Conservation (phyloP, 805 yeast genomes). For the Kodamaea restingae region DNA sequence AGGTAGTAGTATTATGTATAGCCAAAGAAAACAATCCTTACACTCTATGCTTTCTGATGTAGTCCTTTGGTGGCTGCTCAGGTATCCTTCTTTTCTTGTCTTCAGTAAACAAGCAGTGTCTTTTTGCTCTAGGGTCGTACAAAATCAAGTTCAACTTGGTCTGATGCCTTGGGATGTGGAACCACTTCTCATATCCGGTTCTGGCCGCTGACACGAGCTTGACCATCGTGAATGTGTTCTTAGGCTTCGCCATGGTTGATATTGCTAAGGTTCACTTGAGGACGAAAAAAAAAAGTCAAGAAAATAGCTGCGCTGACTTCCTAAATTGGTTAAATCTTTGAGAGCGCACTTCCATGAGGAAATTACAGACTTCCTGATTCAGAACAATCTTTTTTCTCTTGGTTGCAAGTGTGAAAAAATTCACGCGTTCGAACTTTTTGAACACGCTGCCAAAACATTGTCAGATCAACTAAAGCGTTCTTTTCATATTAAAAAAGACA, state of each 20-base stretch:
- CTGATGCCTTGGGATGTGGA: conserved; percentile 76
- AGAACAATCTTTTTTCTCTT: conserved; percentile 1
- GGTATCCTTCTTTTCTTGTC: conserved; percentile 80
- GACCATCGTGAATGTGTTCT: conserved; percentile 75
- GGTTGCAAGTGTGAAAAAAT: background rate
- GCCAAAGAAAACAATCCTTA: conserved; percentile 1
- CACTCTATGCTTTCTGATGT: conserved; percentile 18
- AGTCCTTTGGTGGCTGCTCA: conserved; percentile 39
- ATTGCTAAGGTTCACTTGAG: background rate
- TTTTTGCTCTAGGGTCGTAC: conserved; percentile 51
- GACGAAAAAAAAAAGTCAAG: conserved; percentile 4
- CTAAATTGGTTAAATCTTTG: background rate
- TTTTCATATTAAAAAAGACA: background rate
- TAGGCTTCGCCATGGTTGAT: conserved; percentile 41
- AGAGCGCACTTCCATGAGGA: background rate
- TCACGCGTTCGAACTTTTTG: conserved; percentile 11
- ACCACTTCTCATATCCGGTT: conserved; percentile 82
- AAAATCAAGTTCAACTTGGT: conserved; percentile 69
- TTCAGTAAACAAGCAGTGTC: conserved; percentile 90
- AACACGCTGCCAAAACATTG: conserved; percentile 13
- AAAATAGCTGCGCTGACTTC: background rate
- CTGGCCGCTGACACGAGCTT: conserved; percentile 85
- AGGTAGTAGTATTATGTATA: conserved; percentile 1
- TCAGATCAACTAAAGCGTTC: conserved; percentile 3
- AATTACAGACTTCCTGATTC: conserved; percentile 1